These are phyloP conservation scores for Rhizophagus clarus DNA, from an alignment of 192 early-diverging fungal species.

Conservation along the genomic window DNA sequence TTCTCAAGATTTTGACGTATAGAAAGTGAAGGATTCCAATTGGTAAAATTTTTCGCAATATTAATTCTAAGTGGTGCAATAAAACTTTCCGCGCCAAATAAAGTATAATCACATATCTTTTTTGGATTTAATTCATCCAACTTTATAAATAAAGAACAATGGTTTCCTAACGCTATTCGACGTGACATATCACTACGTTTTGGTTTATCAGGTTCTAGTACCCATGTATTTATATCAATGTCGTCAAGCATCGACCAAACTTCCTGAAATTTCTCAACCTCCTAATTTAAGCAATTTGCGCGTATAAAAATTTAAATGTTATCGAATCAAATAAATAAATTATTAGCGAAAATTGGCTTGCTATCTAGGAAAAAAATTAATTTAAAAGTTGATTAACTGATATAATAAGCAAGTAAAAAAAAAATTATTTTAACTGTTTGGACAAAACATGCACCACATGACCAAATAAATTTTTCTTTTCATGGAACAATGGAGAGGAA, in stretches of 20 bases:
- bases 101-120: neutral
- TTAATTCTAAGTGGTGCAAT: neutral
- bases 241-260: slow-evolving; percentile 32
- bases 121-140: slow-evolving; percentile 7
- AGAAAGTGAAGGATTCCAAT: slow-evolving; percentile 7
- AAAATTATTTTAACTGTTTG: too few relatives aligned
- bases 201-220: slow-evolving; percentile 30
- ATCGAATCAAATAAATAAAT: too few relatives aligned
- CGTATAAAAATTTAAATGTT: too few relatives aligned
- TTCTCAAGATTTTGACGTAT: slow-evolving; percentile 27
- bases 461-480: too few relatives aligned
- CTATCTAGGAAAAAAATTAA: too few relatives aligned
- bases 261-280: slow-evolving; percentile 29
- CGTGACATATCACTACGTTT: slow-evolving; percentile 23
- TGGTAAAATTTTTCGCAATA: slow-evolving; percentile 12
- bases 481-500: too few relatives aligned
- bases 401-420: too few relatives aligned
- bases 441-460: too few relatives aligned
- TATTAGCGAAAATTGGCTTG: too few relatives aligned
- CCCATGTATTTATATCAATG: slow-evolving; percentile 26
- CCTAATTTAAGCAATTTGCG: neutral
- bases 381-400: too few relatives aligned
- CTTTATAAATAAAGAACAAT: slow-evolving; percentile 29
- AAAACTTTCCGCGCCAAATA: slow-evolving; percentile 22
- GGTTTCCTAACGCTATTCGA: slow-evolving; percentile 28